Evolutionary conservation across 768 basidiomycete genomes (phyloP), one percentile per base, ranked within the genome.

Genomic region (Lactifluus subvellereus): DNA sequence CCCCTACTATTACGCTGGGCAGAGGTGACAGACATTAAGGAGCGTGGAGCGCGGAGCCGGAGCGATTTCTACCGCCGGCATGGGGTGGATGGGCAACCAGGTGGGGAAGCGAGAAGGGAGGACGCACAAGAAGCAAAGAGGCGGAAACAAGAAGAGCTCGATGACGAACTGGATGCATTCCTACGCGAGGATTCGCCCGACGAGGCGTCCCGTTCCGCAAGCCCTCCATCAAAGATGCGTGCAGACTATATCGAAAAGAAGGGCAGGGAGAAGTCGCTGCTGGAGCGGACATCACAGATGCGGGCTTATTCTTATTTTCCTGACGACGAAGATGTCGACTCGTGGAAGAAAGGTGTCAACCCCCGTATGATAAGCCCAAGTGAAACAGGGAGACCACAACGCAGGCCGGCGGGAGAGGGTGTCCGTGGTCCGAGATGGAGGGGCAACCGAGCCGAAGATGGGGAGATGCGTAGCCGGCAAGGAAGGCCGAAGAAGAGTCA

Each of bases 51-150:
- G 4, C 83, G 81, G 71, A 77, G 76, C 60, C 80, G 87, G 65
- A 92, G 90, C 70, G 75, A 87, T 67, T 94, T 92, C 67, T 94
- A 94, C 74, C 84, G 74, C 72, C 87, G 83, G 69, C 87, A 92
- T 61, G 91, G 90, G 18, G 69, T 69, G 59, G 71, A 71, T 35
- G 86, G 86, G 3, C 89, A 89, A 60, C 90, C 85, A 70, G 57
- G 37, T n/a, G 56, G 6, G 78, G 79, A 56, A 70, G 69, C 35
- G 71, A 66, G 22, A 60, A 61, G 30, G 56, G 69, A 70, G 27
- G 63, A 66, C 4, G 62, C 60, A n/a, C 37, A 50, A 4, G 61
- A 60, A n/a, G 55, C 68, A 56, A 63, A 69, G 68, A 78, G 76
- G 67, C 72, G 72, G 64, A 74, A 72, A 73, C 70, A 67, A 49